These are phyloP conservation scores for Nyctanthes arbortristis DNA, from an alignment of 257 asterid genomes.

Conservation along the genomic window DNA sequence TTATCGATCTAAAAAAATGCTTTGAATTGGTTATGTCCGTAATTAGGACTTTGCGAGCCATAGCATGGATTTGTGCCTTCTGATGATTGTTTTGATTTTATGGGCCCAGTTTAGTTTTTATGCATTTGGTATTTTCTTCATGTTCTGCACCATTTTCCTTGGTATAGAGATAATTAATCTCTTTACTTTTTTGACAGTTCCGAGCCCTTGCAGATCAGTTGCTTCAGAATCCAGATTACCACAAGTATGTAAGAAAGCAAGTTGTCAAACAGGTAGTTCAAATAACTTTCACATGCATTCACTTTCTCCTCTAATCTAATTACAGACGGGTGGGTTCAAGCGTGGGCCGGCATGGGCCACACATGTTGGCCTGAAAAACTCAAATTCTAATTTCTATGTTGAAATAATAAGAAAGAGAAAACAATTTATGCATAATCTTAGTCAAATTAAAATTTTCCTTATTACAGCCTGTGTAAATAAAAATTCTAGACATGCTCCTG, in stretches of 20 bases:
- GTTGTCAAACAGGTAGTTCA: slow-evolving; percentile 77
- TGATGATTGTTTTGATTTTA: not conserved
- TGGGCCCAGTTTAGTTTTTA: not conserved
- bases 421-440: no score
- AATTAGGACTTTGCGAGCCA: not conserved
- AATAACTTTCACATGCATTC: slow-evolving; percentile 5
- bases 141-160: not conserved
- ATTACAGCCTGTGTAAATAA: no score
- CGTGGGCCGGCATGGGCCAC: no score
- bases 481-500: no score
- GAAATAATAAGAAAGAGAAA: no score
- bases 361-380: no score
- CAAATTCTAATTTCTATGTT: no score
- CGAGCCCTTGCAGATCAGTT: slow-evolving; percentile 97
- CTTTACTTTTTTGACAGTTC: slow-evolving; percentile 50
- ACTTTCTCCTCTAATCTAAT: no score
- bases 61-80: not conserved
- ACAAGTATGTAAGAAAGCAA: slow-evolving; percentile 75
- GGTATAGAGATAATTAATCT: slow-evolving; percentile 21
- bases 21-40: not conserved
- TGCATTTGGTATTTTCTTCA: no score
- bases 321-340: no score
- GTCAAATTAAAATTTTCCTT: no score
- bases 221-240: slow-evolving; percentile 70
- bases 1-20: no score